phyloP scores from a whole-genome alignment of 352 stramenopile genomes.

The Globisporangium takayamanum region DNA sequence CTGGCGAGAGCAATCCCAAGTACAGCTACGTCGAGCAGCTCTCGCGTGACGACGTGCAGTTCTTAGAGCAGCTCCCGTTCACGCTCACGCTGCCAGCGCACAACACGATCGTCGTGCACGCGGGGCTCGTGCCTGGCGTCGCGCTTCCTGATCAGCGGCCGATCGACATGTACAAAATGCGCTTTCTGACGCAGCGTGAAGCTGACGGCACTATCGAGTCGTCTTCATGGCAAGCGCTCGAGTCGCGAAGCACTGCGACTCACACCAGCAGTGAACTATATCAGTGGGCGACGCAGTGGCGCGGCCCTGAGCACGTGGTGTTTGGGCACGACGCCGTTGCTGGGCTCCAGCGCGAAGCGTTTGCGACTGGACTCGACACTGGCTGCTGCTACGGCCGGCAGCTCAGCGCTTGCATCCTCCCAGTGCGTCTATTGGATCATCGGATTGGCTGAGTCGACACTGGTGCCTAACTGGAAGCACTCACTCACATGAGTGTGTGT shows the following conservation, averaged over 20 bases:
- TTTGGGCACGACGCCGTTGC: conserved; percentile 90
- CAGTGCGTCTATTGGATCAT: conserved; percentile 25
- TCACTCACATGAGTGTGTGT: not conserved
- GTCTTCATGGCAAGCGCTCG: conserved; percentile 12
- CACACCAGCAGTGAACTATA: conserved; percentile 15
- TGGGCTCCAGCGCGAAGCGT: conserved; percentile 82
- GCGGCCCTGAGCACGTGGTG: conserved; percentile 72
- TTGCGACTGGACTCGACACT: conserved; percentile 89
- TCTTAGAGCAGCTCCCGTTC: conserved; percentile 74
- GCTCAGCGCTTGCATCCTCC: conserved; percentile 86
- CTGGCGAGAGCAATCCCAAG: conserved; percentile 16
- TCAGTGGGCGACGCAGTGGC: conserved; percentile 78
- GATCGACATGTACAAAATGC: conserved; percentile 92
- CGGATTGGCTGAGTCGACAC: too few species aligned
- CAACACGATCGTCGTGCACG: conserved; percentile 61
- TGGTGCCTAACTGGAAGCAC: not conserved
- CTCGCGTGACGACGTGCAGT: conserved; percentile 48
- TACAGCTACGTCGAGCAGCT: conserved; percentile 70
- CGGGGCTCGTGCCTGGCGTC: conserved; percentile 54
- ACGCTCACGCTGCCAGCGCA: conserved; percentile 59
- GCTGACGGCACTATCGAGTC: conserved; percentile 26
- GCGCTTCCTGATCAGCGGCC: conserved; percentile 80
- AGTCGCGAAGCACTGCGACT: conserved; percentile 20
- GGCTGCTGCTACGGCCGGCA: conserved; percentile 86
- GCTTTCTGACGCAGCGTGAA: conserved; percentile 36